Conservation (phyloP, 768 basidiomycete genomes). For the Punctularia strigosozonata region DNA sequence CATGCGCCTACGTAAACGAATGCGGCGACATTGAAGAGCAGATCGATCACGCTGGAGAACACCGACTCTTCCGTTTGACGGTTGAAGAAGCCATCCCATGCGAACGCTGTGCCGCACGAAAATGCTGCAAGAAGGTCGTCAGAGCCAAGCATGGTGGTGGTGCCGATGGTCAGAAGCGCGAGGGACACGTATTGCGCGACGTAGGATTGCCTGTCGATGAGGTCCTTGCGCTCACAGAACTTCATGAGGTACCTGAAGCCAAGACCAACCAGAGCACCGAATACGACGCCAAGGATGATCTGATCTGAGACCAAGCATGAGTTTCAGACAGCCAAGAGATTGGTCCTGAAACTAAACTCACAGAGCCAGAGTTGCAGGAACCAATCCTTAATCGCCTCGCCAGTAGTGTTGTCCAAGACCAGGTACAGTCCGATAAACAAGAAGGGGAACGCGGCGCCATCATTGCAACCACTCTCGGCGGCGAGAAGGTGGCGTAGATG, state of each 20-base stretch:
- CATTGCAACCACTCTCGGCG: slow-evolving; percentile 85
- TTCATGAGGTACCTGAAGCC: slow-evolving; percentile 85
- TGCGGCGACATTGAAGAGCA: slow-evolving; percentile 90
- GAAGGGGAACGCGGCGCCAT: slow-evolving; percentile 95
- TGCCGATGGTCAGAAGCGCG: slow-evolving; percentile 75
- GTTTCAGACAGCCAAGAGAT: slow-evolving; percentile 1
- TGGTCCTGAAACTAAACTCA: slow-evolving; percentile 25
- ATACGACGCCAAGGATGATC: slow-evolving; percentile 59
- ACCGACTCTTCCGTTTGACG: slow-evolving; percentile 89
- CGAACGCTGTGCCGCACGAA: slow-evolving; percentile 90
- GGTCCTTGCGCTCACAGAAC: slow-evolving; percentile 74
- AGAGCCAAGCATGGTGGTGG: slow-evolving; percentile 75
- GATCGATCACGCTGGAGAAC: slow-evolving; percentile 92
- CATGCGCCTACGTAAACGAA: slow-evolving; percentile 96
- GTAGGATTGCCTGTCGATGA: slow-evolving; percentile 91
- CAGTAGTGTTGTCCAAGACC: slow-evolving; percentile 50
- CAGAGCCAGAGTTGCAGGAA: slow-evolving; percentile 79
- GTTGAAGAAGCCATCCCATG: slow-evolving; percentile 94
- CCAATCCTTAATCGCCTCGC: slow-evolving; percentile 75
- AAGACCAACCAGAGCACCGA: slow-evolving; percentile 68
- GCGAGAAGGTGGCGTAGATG: slow-evolving; percentile 60
- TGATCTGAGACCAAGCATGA: slow-evolving; percentile 40
- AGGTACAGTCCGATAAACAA: slow-evolving; percentile 85
- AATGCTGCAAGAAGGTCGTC: slow-evolving; percentile 95
- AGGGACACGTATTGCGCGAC: slow-evolving; percentile 86